phyloP scores from a whole-genome alignment of 202 grass and related monocot species.

The Digitaria exilis region DNA sequence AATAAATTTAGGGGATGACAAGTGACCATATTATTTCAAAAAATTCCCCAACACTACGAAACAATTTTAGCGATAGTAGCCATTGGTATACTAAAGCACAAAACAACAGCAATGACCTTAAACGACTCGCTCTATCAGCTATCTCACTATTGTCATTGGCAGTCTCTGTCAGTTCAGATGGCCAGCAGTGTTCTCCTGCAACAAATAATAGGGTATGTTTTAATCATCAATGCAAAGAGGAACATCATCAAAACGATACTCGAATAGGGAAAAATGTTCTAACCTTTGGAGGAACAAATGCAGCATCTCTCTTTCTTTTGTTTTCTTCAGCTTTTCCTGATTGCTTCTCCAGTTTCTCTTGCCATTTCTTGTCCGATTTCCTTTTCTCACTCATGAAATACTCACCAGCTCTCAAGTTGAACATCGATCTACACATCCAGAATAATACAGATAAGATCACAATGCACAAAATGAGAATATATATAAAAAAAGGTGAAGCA shows the following conservation, averaged over 20 bases:
- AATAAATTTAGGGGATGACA: neutral
- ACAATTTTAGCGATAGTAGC: neutral
- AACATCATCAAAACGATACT: constrained; percentile 3
- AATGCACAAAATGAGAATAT: constrained; percentile 17
- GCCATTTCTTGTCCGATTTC: constrained; percentile 89
- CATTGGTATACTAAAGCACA: neutral
- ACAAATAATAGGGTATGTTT: constrained; percentile 30
- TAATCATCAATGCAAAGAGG: constrained; percentile 28
- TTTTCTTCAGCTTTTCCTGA: constrained; percentile 85
- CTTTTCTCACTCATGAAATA: constrained; percentile 96
- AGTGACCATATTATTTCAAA: neutral
- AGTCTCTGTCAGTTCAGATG: constrained; percentile 49
- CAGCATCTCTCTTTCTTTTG: constrained; percentile 88
- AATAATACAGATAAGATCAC: constrained; percentile 28
- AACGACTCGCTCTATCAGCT: constrained; percentile 67
- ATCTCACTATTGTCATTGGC: constrained; percentile 43
- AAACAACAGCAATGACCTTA: constrained; percentile 60
- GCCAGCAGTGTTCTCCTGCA: constrained; percentile 60
- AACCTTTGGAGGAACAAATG: constrained; percentile 91
- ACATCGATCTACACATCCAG: constrained; percentile 70
- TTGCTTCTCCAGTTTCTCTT: constrained; percentile 91
- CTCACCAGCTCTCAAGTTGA: constrained; percentile 82
- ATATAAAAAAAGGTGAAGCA: neutral
- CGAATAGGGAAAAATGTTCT: neutral
- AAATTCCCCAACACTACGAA: neutral